phyloP scores from a whole-genome alignment of 495 filamentous ascomycete species.

The Podospora bellae-mahoneyi region DNA sequence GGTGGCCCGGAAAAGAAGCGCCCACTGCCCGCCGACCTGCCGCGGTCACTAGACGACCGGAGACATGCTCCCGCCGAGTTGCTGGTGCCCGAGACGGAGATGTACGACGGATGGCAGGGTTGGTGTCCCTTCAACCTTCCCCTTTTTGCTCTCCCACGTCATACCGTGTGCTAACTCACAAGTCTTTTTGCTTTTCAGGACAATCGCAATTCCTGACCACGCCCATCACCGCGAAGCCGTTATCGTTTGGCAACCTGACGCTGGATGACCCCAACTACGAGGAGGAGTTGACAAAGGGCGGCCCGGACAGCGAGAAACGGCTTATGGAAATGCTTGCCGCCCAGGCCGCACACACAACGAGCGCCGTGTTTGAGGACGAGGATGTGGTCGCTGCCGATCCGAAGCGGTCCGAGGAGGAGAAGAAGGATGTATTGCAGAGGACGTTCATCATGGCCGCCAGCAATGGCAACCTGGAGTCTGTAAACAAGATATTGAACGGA shows the following conservation, averaged over 20 bases:
- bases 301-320: slow-evolving; percentile 77
- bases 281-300: slow-evolving; percentile 55
- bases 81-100: slow-evolving; percentile 77
- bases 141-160: slow-evolving; percentile 13
- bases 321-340: slow-evolving; percentile 95
- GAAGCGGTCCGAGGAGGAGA: slow-evolving; percentile 70
- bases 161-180: slow-evolving; percentile 5
- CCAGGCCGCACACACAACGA: slow-evolving; percentile 79
- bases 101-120: slow-evolving; percentile 99
- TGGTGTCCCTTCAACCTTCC: slow-evolving; percentile 24
- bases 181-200: slow-evolving; percentile 50
- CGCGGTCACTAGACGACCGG: slow-evolving; percentile 85
- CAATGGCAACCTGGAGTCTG: slow-evolving; percentile 85
- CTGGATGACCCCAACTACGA: slow-evolving; percentile 72
- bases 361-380: slow-evolving; percentile 69
- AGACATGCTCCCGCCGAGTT: slow-evolving; percentile 51
- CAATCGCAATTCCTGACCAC: slow-evolving; percentile 91
- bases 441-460: slow-evolving; percentile 93
- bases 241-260: slow-evolving; percentile 76
- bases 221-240: slow-evolving; percentile 75
- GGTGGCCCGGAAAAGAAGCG: slow-evolving; percentile 37
- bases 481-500: slow-evolving; percentile 71
- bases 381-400: slow-evolving; percentile 71
- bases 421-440: slow-evolving; percentile 76
- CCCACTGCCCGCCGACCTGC: slow-evolving; percentile 78